A percentile compares a stretch with the other conserved stretches of the same genome.
phyloP scores from a whole-genome alignment of 345 rosid species.

The Corymbia maculata region DNA sequence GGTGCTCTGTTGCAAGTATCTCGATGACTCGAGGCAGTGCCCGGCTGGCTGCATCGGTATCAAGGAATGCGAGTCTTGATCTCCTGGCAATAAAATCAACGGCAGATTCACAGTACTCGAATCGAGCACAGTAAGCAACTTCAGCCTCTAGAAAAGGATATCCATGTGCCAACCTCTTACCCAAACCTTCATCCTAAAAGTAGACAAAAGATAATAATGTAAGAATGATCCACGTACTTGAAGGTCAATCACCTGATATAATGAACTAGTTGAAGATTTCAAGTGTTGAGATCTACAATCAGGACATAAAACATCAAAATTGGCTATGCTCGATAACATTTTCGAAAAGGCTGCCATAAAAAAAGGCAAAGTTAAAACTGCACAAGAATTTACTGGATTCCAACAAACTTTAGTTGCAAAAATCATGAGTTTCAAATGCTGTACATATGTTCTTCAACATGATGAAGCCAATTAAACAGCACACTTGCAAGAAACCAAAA shows the following conservation, averaged over 20 bases:
- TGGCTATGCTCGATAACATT: background rate
- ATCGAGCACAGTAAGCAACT: constrained; percentile 82
- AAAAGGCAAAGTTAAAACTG: background rate
- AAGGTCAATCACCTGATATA: background rate
- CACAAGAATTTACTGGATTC: background rate
- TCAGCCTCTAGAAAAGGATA: constrained; percentile 62
- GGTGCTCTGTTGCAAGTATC: constrained; percentile 65
- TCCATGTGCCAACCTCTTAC: constrained; percentile 91
- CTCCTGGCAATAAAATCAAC: constrained; percentile 94
- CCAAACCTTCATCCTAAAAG: constrained; percentile 70
- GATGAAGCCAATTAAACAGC: background rate
- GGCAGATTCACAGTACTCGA: constrained; percentile 88
- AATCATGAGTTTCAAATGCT: background rate
- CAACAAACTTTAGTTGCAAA: background rate
- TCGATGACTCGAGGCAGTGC: constrained; percentile 78
- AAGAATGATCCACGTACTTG: background rate
- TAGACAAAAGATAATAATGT: background rate
- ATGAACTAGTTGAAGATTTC: background rate
- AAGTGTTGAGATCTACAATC: background rate
- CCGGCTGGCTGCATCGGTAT: constrained; percentile 82
- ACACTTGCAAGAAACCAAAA: background rate
- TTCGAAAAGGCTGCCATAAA: background rate
- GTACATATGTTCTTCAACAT: background rate
- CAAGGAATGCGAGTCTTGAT: constrained; percentile 88
- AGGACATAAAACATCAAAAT: background rate